Evolutionary conservation across 345 rosid species (phyloP), one percentile per base, ranked within the genome.

Genomic region (Salix arbutifolia): DNA sequence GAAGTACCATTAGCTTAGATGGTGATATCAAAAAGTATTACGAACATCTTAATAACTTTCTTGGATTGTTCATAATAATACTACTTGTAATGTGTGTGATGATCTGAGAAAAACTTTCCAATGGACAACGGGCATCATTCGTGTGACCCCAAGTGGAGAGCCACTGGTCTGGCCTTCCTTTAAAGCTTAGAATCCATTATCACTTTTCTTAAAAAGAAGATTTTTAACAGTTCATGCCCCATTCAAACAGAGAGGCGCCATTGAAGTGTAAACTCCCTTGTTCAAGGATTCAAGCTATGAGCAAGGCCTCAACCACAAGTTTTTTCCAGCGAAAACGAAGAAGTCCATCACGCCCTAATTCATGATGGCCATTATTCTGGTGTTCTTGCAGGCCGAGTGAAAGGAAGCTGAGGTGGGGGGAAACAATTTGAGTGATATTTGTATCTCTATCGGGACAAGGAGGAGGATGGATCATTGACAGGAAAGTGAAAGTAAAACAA

Each of bases 61-160:
- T 76, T 73, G 64, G 52, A 60, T 62, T 78, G 19, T 46, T 70
- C 72, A 76, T 67, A 65, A 83, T 77, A 75, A 52, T 52, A 17
- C 26, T 56, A 21, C 62, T n/a, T 21, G 62, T 56, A 56, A 56
- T 56, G 62, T n/a, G 62, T 10, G 70, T 82, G 84, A 75, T 79
- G 79, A 83, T 74, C 71, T 69, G 74, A 42, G 79, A 60, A 79
- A 81, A 81, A 73, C 75, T 46, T 72, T n/a, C 40, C 26, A 48
- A 67, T 80, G 50, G 76, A 83, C 82, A 79, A 37, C 75, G 70
- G 48, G 80, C 76, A 86, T 83, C 74, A 85, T 79, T 78, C 40
- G 66, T 50, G 71, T 62, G 64, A 73, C 73, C 77, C 52, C 31
- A 48, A 71, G 69, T 71, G 70, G 74, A 23, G 21, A 48, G 68